phyloP scores from a whole-genome alignment of 371 early-diverging fungal species.

The Mortierella sp. region DNA sequence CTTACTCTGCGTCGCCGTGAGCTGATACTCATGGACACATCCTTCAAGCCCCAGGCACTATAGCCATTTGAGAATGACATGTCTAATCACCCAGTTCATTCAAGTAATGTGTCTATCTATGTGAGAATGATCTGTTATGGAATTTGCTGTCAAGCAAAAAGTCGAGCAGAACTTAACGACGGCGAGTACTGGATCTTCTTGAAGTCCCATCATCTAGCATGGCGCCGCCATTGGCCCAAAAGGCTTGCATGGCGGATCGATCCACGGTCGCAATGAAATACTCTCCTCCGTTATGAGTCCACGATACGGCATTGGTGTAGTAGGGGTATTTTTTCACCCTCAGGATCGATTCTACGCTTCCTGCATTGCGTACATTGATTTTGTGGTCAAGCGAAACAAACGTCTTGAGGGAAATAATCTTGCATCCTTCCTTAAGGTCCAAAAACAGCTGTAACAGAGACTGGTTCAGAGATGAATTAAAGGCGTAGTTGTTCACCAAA shows the following conservation, averaged over 20 bases:
- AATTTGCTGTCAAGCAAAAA: conserved; percentile 1
- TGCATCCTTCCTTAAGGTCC: conserved; percentile 91
- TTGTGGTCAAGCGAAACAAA: conserved; percentile 84
- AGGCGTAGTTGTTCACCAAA: conserved; percentile 95
- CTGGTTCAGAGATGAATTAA: conserved; percentile 86
- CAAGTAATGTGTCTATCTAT: no score
- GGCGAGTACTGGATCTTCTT: conserved; percentile 29
- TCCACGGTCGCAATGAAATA: conserved; percentile 90
- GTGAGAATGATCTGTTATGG: no score
- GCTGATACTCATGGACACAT: no score
- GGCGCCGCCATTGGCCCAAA: conserved; percentile 52
- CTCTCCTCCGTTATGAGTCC: conserved; percentile 90
- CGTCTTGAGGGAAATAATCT: conserved; percentile 81
- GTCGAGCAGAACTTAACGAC: background rate
- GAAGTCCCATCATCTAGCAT: conserved; percentile 25
- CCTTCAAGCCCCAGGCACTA: no score
- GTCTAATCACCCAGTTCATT: no score
- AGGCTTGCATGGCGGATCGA: conserved; percentile 70
- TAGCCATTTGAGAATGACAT: no score
- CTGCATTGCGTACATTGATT: conserved; percentile 78
- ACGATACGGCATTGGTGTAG: conserved; percentile 87
- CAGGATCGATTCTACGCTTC: conserved; percentile 88
- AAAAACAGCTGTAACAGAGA: conserved; percentile 83
- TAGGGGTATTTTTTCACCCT: conserved; percentile 79
- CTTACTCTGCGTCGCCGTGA: no score